phyloP scores from a whole-genome alignment of 2,329 filamentous ascomycete species.

The Sclerotinia sclerotiorum region DNA sequence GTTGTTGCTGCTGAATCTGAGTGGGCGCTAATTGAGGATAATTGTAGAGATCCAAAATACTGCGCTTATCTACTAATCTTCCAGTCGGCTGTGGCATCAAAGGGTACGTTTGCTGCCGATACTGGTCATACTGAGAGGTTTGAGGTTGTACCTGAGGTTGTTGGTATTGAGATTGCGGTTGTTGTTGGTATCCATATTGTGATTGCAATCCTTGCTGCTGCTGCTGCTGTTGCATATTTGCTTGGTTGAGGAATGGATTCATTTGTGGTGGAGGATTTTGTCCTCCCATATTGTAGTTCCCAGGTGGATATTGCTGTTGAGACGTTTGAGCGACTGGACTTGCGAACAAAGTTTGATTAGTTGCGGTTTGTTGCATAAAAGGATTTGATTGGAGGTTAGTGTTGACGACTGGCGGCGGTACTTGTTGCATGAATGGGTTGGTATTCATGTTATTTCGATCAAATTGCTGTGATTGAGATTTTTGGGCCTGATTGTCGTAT shows the following conservation, averaged over 20 bases:
- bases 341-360: constrained; percentile 33
- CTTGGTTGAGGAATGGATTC: constrained; percentile 30
- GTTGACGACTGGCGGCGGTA: constrained; percentile 28
- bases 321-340: constrained; percentile 39
- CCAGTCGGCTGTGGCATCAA: constrained; percentile 47
- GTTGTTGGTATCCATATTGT: constrained; percentile 17
- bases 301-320: constrained; percentile 40
- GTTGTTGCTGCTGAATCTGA: constrained; percentile 18
- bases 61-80: constrained; percentile 62
- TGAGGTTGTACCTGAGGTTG: constrained; percentile 35
- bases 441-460: constrained; percentile 27
- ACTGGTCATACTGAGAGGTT: constrained; percentile 41
- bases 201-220: constrained; percentile 6
- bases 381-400: constrained; percentile 42
- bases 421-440: constrained; percentile 39
- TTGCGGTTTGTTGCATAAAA: constrained; percentile 44
- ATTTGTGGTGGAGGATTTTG: constrained; percentile 29
- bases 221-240: constrained; percentile 20
- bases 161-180: constrained; percentile 32
- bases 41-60: constrained; percentile 74
- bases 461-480: constrained; percentile 31
- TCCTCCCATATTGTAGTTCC: constrained; percentile 26
- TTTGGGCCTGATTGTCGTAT: constrained; percentile 36
- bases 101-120: constrained; percentile 43
- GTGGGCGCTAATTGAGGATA: constrained; percentile 42